These are phyloP conservation scores for Dinochytrium kinnereticum DNA, from an alignment of 371 early-diverging fungal genomes.

Conservation along the genomic window DNA sequence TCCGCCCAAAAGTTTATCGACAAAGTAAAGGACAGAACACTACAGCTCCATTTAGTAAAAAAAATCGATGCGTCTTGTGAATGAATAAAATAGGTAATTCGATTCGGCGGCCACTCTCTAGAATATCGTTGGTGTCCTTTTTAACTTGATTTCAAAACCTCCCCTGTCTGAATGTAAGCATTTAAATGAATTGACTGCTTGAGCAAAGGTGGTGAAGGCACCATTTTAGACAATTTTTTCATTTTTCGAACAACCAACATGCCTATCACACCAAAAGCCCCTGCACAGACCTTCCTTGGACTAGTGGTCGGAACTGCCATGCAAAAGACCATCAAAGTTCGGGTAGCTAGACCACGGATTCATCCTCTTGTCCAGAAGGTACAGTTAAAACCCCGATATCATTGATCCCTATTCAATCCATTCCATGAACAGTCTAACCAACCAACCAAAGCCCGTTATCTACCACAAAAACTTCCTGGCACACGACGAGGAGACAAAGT, in stretches of 20 bases:
- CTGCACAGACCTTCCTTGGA: slow-evolving; percentile 34
- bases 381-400: slow-evolving; percentile 19
- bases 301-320: slow-evolving; percentile 86
- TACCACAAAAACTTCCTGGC: slow-evolving; percentile 85
- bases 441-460: slow-evolving; percentile 62
- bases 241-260: background rate
- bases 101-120: too few species aligned
- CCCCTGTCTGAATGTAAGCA: too few species aligned
- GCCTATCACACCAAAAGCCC: background rate
- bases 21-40: too few species aligned
- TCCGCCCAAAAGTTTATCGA: too few species aligned
- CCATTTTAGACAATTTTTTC: slow-evolving; percentile 3
- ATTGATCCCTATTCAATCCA: background rate
- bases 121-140: too few species aligned
- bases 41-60: too few species aligned
- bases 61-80: too few species aligned
- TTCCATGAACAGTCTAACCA: background rate
- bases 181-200: too few species aligned
- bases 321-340: slow-evolving; percentile 90
- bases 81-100: too few species aligned
- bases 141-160: too few species aligned
- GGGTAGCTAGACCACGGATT: slow-evolving; percentile 73
- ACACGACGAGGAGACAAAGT: slow-evolving; percentile 85
- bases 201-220: too few species aligned
- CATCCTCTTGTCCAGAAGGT: slow-evolving; percentile 91